These are phyloP conservation scores for Zygosaccharomyces pseudobailii DNA, from an alignment of 1,139 yeast species.

Conservation along the genomic window DNA sequence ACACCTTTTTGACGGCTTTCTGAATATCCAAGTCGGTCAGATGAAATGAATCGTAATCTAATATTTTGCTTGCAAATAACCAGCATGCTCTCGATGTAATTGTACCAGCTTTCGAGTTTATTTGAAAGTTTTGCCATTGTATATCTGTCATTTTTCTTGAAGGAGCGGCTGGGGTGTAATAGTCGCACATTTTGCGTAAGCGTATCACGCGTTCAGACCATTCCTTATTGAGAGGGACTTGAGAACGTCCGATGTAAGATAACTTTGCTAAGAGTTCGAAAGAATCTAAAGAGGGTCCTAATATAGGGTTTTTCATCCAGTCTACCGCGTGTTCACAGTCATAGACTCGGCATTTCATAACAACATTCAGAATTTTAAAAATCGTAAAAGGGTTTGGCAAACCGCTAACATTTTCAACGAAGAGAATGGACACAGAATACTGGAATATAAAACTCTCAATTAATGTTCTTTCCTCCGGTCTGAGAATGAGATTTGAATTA, in stretches of 20 bases:
- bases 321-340: conserved; percentile 23
- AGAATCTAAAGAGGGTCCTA: conserved; percentile 36
- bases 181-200: conserved; percentile 11
- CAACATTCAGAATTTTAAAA: conserved; percentile 32
- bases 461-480: conserved; percentile 31
- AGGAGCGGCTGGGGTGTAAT: conserved; percentile 12
- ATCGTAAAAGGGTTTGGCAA: conserved; percentile 38
- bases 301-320: conserved; percentile 38
- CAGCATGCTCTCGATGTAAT: conserved; percentile 15
- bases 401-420: conserved; percentile 25
- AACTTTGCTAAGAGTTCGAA: conserved; percentile 40
- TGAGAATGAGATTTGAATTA: conserved; percentile 7
- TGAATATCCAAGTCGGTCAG: conserved; percentile 6
- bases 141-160: conserved; percentile 9
- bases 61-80: conserved; percentile 11
- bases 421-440: conserved; percentile 34
- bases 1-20: conserved; percentile 8
- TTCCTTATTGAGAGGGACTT: conserved; percentile 13
- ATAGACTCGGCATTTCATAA: conserved; percentile 35
- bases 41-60: conserved; percentile 9
- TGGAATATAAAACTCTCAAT: conserved; percentile 39
- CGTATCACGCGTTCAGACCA: conserved; percentile 8
- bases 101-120: conserved; percentile 12
- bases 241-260: conserved; percentile 37
- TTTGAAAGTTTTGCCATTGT: conserved; percentile 12